A percentile compares a stretch with the other conserved stretches of the same genome.
Conservation (phyloP, 352 stramenopile species). For the Phytophthora pluvialis region DNA sequence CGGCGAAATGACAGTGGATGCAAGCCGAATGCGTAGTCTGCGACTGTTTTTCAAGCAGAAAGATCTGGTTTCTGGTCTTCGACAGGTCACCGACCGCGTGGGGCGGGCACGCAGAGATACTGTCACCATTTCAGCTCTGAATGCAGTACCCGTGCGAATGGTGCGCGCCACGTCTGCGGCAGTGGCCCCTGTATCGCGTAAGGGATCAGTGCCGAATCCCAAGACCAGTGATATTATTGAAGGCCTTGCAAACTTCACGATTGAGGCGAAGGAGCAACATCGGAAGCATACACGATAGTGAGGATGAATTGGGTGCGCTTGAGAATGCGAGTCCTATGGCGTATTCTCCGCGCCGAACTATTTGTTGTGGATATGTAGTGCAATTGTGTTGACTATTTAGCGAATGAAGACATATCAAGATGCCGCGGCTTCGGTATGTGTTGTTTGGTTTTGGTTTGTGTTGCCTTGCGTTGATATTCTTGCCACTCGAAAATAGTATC, state of each 20-base stretch:
- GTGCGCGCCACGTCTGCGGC: constrained; percentile 25
- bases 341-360: constrained; percentile 3
- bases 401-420: constrained; percentile 22
- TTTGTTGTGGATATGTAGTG: constrained; percentile 26
- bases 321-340: neutral
- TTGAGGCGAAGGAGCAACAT: constrained; percentile 41
- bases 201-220: constrained; percentile 20
- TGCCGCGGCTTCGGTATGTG: constrained; percentile 13
- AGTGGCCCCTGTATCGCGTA: constrained; percentile 27
- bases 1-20: constrained; percentile 70
- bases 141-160: constrained; percentile 12
- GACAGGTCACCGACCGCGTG: constrained; percentile 33
- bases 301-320: constrained; percentile 3
- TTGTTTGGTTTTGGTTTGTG: constrained; percentile 16
- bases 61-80: constrained; percentile 61
- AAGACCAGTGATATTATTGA: constrained; percentile 59
- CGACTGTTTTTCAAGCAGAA: constrained; percentile 74
- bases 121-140: constrained; percentile 12
- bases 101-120: constrained; percentile 30
- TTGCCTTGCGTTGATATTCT: constrained; percentile 4
- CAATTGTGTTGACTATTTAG: constrained; percentile 39
- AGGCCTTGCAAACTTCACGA: constrained; percentile 51
- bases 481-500: constrained; percentile 23
- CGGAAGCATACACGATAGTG: constrained; percentile 34
- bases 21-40: constrained; percentile 53